These are phyloP conservation scores for Skeletonema grethae DNA, from an alignment of 108 stramenopile species.

Conservation along the genomic window DNA sequence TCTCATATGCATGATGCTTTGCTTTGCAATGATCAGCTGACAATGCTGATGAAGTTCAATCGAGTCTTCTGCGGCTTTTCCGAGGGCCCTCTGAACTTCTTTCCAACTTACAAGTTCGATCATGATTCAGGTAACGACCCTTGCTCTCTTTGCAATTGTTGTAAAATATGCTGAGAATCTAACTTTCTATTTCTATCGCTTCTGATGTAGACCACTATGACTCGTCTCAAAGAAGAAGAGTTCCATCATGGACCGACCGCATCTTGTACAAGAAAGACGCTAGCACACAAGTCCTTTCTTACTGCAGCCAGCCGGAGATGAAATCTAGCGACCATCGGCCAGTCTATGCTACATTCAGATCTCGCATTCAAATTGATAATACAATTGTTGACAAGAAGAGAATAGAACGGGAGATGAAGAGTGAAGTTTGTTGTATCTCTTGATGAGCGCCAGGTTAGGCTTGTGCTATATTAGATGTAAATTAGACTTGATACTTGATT, in stretches of 20 bases:
- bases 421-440: constrained; percentile 37
- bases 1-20: constrained; percentile 63
- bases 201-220: constrained; percentile 29
- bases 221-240: constrained; percentile 72
- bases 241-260: constrained; percentile 99
- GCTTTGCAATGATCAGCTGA: constrained; percentile 70
- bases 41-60: constrained; percentile 42
- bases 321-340: constrained; percentile 94
- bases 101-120: constrained; percentile 98
- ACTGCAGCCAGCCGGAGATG: constrained; percentile 60
- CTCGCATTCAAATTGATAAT: constrained; percentile 50
- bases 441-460: background rate
- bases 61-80: constrained; percentile 88
- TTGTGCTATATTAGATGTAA: background rate
- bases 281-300: constrained; percentile 67
- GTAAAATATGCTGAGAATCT: background rate
- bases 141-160: background rate
- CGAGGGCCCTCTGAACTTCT: constrained; percentile 86
- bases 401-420: constrained; percentile 20
- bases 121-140: constrained; percentile 41
- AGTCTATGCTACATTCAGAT: constrained; percentile 81
- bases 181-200: background rate
- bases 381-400: background rate
- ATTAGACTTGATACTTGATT: background rate
- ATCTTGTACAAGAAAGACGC: constrained; percentile 84